Percentiles rank a stretch among this genome's conserved stretches.
Conservation (phyloP, 345 rosid species). For the Eucalyptus curtisii region DNA sequence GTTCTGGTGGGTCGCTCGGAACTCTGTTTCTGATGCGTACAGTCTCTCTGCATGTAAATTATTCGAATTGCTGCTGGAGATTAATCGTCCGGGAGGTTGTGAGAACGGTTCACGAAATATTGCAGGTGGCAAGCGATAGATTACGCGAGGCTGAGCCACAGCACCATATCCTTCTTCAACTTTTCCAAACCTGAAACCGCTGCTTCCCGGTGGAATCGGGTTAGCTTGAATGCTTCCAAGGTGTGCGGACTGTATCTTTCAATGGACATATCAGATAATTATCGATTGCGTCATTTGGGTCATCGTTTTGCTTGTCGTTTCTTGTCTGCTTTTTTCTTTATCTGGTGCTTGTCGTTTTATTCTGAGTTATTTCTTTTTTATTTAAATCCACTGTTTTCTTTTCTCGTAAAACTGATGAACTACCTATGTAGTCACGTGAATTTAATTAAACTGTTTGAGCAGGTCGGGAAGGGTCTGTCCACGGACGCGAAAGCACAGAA, state of each 20-base stretch:
- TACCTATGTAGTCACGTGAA: not conserved
- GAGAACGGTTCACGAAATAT: not conserved
- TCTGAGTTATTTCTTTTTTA: not conserved
- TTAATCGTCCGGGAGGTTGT: not conserved
- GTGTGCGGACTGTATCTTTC: not conserved
- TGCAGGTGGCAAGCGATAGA: slow-evolving; percentile 23
- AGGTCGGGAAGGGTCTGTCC: slow-evolving; percentile 49
- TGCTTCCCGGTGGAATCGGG: slow-evolving; percentile 15
- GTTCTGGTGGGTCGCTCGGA: slow-evolving; percentile 8
- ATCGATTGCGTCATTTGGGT: not conserved
- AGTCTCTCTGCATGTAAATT: not conserved
- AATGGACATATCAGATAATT: not conserved
- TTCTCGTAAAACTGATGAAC: not conserved
- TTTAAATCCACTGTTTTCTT: not conserved
- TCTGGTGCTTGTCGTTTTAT: not conserved
- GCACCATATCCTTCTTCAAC: slow-evolving; percentile 25
- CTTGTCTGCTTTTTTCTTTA: not conserved
- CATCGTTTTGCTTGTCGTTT: not conserved
- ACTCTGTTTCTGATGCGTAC: not conserved
- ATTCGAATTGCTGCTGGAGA: not conserved
- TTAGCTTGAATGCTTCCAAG: slow-evolving; percentile 20
- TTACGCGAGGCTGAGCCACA: slow-evolving; percentile 19
- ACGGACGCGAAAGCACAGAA: slow-evolving; percentile 58
- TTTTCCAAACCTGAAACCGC: slow-evolving; percentile 16
- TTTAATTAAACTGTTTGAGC: not conserved